Base-by-base conservation (phyloP, 73 alveolate species). In the Durusdinium trenchii region DNA sequence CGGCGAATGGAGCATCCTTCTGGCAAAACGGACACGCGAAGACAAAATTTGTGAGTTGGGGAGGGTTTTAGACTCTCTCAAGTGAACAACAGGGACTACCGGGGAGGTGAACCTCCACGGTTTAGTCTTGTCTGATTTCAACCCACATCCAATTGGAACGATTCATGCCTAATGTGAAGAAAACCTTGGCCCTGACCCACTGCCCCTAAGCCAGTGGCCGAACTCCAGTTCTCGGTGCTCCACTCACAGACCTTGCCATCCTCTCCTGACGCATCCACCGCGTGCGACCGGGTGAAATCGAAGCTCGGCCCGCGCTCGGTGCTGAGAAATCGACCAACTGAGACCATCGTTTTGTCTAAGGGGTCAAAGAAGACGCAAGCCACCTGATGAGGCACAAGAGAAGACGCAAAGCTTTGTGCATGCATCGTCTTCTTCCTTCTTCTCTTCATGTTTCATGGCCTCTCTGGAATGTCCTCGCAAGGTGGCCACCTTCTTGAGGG, bases 231-330 rank as follows among this genome's bases (percentile, higher is more conserved):
- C 86, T 89, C 96, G 0, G 96, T 89, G 96, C 96, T 89, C 96
- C 96, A 89, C 76, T 89, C 96, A 42, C 96, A 89, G n/a, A 89
- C 71, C 86, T 89, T 89, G 18, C 96, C 96, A 89, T 89, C 96
- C 36, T 89, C 96, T 1, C 96, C 96, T 89, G 35, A n/a, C n/a
- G n/a, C n/a, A n/a, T n/a, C n/a, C n/a, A n/a, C n/a, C 5, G 6
- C 14, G 43, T 28, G 2, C 84, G 28, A 67, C 46, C 12, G 16
- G 42, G 46, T 16, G 28, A 16, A 16, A 16, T 16, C n/a, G 46
- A 35, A 67, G 43, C 82, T 35, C 82, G 12, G 16, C 7, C n/a
- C 14, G 16, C 46, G n/a, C 14, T 67, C 42, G 46, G 42, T 67
- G 46, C 1, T 2, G 86, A 75, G 23, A 52, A 30, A 36, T 45